Evolutionary conservation across 129 eudicot genomes (phyloP).

Genomic region (Scalesia atractyloides): DNA sequence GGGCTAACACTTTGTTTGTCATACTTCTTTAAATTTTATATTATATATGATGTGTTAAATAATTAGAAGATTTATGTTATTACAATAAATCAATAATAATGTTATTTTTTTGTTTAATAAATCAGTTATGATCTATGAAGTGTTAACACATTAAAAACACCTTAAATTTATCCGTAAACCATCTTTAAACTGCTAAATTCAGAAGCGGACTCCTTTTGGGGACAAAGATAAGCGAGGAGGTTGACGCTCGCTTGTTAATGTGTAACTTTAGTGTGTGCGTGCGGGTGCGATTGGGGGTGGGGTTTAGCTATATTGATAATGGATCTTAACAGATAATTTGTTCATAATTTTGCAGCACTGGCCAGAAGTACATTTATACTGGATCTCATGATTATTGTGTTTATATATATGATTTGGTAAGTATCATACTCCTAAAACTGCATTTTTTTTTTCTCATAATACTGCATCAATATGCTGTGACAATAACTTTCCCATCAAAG

Average conservation of each 20-base stretch:
- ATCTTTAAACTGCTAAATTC: background rate
- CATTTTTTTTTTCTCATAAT: background rate
- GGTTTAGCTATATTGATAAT: background rate
- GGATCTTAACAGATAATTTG: background rate
- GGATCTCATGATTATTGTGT: slow-evolving; percentile 89
- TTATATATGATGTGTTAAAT: background rate
- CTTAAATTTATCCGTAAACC: background rate
- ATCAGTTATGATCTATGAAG: background rate
- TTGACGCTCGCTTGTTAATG: background rate
- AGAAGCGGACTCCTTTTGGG: background rate
- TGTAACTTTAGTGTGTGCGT: background rate
- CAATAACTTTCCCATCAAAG: background rate
- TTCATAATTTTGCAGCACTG: slow-evolving; percentile 61
- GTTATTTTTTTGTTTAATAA: background rate
- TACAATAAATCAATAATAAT: background rate
- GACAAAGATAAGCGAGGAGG: background rate
- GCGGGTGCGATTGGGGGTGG: background rate
- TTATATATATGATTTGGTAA: slow-evolving; percentile 84
- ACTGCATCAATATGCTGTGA: background rate
- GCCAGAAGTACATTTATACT: slow-evolving; percentile 96
- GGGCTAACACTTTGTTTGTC: background rate
- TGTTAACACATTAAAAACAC: background rate
- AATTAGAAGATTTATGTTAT: background rate
- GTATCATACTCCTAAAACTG: slow-evolving; percentile 20
- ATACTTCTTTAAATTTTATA: background rate